Evolutionary conservation across 768 basidiomycete species (phyloP).

Genomic region (Leccinellum luteum): DNA sequence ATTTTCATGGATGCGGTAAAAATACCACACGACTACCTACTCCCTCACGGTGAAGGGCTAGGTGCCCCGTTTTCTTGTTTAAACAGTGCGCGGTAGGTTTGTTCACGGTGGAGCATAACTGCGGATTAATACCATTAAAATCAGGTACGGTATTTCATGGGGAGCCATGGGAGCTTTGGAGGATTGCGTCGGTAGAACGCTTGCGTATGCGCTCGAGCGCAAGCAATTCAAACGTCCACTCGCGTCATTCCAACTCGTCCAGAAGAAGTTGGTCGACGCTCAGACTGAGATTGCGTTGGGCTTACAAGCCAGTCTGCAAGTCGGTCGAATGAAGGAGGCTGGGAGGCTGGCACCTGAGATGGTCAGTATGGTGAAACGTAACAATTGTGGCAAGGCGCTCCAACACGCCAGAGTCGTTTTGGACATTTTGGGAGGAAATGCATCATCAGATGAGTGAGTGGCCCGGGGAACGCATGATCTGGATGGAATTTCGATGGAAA

Average conservation of each 20-base stretch:
- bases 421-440: conserved; percentile 94
- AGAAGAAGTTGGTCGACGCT: conserved; percentile 96
- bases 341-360: conserved; percentile 80
- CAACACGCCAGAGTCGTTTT: conserved; percentile 76
- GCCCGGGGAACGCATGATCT: background rate
- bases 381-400: conserved; percentile 93
- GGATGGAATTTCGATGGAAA: background rate
- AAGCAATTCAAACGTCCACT: conserved; percentile 88
- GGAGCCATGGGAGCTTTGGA: conserved; percentile 96
- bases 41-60: conserved; percentile 77
- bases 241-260: conserved; percentile 95
- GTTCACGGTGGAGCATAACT: background rate
- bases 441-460: conserved; percentile 84
- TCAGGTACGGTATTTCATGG: conserved; percentile 86
- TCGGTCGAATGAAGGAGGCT: conserved; percentile 83
- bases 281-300: conserved; percentile 84
- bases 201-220: conserved; percentile 84
- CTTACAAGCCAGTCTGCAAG: conserved; percentile 70
- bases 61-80: conserved; percentile 88
- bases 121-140: background rate
- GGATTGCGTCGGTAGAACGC: conserved; percentile 77
- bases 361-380: conserved; percentile 92
- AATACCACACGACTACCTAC: conserved; percentile 69
- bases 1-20: conserved; percentile 90
- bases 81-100: conserved; percentile 71